phyloP scores from a whole-genome alignment of 129 eudicot species.

The Daucus carota region DNA sequence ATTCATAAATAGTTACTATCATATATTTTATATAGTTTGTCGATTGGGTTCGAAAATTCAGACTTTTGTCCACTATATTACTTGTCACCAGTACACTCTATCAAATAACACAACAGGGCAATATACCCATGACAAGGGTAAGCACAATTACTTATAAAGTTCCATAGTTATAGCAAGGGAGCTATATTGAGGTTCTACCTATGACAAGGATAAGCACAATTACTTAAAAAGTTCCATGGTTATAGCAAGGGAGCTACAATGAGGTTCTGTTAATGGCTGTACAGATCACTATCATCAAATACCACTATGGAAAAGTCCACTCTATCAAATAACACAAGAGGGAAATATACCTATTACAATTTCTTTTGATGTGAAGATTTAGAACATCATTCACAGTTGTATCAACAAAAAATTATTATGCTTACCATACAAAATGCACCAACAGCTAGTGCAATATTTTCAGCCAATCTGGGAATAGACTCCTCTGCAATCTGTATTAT shows the following conservation, averaged over 20 bases:
- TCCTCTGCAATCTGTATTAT: conserved; percentile 57
- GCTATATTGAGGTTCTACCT: not conserved
- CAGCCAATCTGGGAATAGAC: conserved; percentile 82
- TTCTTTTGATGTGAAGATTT: no score
- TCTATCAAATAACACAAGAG: not conserved
- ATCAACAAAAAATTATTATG: not conserved
- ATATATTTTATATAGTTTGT: no score
- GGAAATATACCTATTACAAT: no score
- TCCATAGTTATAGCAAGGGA: no score
- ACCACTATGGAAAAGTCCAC: not conserved
- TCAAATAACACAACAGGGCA: no score
- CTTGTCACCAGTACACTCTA: no score
- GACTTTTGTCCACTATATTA: no score
- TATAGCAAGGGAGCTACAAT: not conserved
- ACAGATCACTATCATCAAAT: not conserved
- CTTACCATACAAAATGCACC: conserved; percentile 89
- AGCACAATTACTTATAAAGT: no score
- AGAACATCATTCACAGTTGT: not conserved
- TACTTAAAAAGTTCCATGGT: not conserved
- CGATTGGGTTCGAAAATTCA: no score
- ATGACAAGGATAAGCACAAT: not conserved
- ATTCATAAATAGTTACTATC: no score
- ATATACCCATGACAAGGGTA: no score
- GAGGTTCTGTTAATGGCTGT: not conserved
- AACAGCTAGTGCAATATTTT: conserved; percentile 79